Base-by-base conservation (phyloP, 2,329 filamentous ascomycete genomes). In the Talaromyces sp. region DNA sequence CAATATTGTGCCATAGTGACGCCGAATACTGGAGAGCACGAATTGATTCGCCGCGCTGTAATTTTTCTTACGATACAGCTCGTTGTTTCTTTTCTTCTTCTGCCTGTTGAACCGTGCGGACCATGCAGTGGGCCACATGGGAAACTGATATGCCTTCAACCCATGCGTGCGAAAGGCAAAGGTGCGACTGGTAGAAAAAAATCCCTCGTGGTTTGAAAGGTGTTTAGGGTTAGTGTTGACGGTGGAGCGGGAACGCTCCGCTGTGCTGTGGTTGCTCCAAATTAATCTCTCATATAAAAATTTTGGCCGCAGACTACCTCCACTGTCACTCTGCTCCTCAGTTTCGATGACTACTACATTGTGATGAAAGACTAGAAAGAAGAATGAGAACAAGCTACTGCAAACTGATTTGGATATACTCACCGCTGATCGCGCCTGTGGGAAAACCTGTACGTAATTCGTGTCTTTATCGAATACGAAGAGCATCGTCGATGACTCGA, bases 251-350 rank as follows among this genome's bases (percentile, higher is more conserved):
- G 28, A 48, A 13, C 48, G 48, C 9, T n/a, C 11, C 13, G 5
- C 19, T 17, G 28, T 37, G 33, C n/a, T 48, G 21, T 59, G 57
- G 57, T 59, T 59, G 57, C 31, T 53, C 41, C 41, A 48, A 58
- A 59, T 55, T 50, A 59, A 54, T 59, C 57, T 59, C 57, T 59
- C 57, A 59, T 58, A 58, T 39, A 17, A 51, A 35, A 48, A 33
- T 17, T 2, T 9, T 8, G 45, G 33, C 28, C n/a, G 28, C 28
- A 19, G 19, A 33, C 45, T 33, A 48, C 31, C 45, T 48, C 45
- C 45, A 48, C 28, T n/a, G 45, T 40, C 17, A 3, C 1, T 25
- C 17, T 36, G 21, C 35, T 7, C 35, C 48, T 10, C 4, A 11
- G n/a, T 52, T 37, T 39, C 48, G 13, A 5, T 37, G 17, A 21